These are phyloP conservation scores for Globisporangium spiculum DNA, from an alignment of 352 stramenopile genomes.

Conservation along the genomic window DNA sequence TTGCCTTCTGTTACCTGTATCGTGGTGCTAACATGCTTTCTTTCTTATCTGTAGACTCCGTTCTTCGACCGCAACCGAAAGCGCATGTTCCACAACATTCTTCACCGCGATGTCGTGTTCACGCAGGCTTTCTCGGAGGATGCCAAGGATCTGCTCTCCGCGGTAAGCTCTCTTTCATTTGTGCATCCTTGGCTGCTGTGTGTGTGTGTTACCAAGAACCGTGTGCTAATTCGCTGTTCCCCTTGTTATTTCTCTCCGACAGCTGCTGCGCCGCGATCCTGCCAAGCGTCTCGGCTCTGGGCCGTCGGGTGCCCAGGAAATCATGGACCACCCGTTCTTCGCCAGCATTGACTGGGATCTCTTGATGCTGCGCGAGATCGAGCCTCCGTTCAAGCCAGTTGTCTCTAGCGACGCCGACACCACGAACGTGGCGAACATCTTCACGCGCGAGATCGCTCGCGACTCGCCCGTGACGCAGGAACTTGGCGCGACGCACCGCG, in stretches of 20 bases:
- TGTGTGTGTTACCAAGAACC: background rate
- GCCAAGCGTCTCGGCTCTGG: slow-evolving; percentile 80
- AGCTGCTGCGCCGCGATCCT: slow-evolving; percentile 81
- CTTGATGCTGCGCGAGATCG: slow-evolving; percentile 76
- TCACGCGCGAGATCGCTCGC: slow-evolving; percentile 77
- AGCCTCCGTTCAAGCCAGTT: slow-evolving; percentile 85
- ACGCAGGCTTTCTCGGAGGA: slow-evolving; percentile 86
- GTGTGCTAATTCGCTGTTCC: background rate
- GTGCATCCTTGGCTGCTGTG: background rate
- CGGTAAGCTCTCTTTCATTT: slow-evolving; percentile 26
- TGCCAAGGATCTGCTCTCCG: slow-evolving; percentile 79
- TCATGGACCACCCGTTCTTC: slow-evolving; percentile 90
- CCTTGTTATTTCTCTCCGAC: slow-evolving; percentile 2
- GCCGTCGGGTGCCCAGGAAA: slow-evolving; percentile 81
- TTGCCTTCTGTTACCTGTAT: background rate
- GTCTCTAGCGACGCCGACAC: slow-evolving; percentile 82
- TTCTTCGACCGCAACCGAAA: slow-evolving; percentile 96
- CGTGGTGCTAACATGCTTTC: background rate
- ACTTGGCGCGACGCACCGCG: slow-evolving; percentile 75
- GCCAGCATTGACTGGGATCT: slow-evolving; percentile 84
- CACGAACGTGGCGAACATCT: slow-evolving; percentile 87
- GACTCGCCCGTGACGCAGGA: slow-evolving; percentile 89
- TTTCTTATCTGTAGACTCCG: slow-evolving; percentile 47
- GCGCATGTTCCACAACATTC: slow-evolving; percentile 94
- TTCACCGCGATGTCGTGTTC: slow-evolving; percentile 86